Percentiles rank a stretch among this genome's conserved stretches.
Conservation (phyloP, 495 filamentous ascomycete genomes). For the Trichoderma asperelloides region DNA sequence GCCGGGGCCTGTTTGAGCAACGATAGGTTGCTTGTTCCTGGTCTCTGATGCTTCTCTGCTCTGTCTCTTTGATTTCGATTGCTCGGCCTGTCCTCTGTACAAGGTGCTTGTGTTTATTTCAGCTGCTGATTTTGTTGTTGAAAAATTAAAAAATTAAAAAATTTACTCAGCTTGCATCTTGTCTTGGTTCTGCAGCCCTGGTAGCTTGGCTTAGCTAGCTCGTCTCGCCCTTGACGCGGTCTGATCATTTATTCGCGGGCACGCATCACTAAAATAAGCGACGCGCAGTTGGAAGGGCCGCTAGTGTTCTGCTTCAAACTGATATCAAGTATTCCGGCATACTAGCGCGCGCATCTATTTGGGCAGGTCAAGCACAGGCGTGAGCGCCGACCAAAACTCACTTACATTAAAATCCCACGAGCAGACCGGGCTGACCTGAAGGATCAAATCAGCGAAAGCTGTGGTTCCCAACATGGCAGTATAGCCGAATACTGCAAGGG, state of each 20-base stretch:
- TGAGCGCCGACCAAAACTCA: neutral
- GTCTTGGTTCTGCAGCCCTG: neutral
- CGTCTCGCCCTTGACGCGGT: neutral
- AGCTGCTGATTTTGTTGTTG: too few relatives aligned
- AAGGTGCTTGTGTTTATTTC: too few relatives aligned
- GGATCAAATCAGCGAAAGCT: neutral
- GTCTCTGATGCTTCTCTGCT: neutral
- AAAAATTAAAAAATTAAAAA: too few relatives aligned
- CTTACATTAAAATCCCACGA: neutral
- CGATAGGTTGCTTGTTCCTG: neutral
- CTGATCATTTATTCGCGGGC: neutral
- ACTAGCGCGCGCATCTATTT: neutral
- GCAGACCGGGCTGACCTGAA: slow-evolving; percentile 1
- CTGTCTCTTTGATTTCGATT: too few relatives aligned
- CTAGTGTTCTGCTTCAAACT: neutral
- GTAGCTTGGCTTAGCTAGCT: neutral
- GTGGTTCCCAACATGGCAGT: slow-evolving; percentile 1
- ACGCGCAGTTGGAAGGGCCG: neutral
- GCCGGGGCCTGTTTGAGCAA: neutral
- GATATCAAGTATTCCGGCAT: neutral
- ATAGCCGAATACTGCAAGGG: neutral
- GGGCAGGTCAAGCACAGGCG: neutral
- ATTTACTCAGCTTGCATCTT: too few relatives aligned
- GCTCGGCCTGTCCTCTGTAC: too few relatives aligned
- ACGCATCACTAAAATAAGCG: neutral